These are phyloP conservation scores for Scleromitrula shiraiana DNA, from an alignment of 2,329 filamentous ascomycete species.

Conservation along the genomic window DNA sequence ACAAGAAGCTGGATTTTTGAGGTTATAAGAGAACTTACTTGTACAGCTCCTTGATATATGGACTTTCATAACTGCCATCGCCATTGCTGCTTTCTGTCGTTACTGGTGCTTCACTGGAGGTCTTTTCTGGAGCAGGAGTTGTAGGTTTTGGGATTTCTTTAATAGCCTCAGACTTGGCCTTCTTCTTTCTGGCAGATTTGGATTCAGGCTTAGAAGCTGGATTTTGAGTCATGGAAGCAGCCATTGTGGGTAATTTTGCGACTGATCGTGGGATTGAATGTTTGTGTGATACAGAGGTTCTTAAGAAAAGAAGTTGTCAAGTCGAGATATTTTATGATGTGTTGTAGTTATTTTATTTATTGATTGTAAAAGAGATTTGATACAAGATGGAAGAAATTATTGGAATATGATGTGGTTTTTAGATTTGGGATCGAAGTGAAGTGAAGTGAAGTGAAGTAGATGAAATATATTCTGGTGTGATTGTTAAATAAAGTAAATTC, in stretches of 20 bases:
- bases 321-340: not conserved
- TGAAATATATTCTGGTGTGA: no score
- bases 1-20: conserved; percentile 2
- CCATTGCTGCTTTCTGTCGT: conserved; percentile 26
- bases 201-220: conserved; percentile 52
- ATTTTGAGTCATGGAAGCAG: conserved; percentile 55
- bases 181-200: conserved; percentile 64
- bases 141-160: conserved; percentile 36
- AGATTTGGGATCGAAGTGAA: not conserved
- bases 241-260: conserved; percentile 41
- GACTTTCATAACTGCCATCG: conserved; percentile 60
- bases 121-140: conserved; percentile 42
- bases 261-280: conserved; percentile 22
- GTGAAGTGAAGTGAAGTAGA: no score
- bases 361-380: not conserved
- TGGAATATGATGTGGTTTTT: not conserved
- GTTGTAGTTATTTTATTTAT: no score
- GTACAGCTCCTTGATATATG: conserved; percentile 79
- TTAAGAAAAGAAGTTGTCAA: not conserved
- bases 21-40: conserved; percentile 54
- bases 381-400: not conserved
- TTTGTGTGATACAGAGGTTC: conserved; percentile 34
- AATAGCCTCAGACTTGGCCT: conserved; percentile 47
- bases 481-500: no score
- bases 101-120: conserved; percentile 42